Evolutionary conservation across 345 rosid species (phyloP).

Genomic region (Eucalyptus cladocalyx): DNA sequence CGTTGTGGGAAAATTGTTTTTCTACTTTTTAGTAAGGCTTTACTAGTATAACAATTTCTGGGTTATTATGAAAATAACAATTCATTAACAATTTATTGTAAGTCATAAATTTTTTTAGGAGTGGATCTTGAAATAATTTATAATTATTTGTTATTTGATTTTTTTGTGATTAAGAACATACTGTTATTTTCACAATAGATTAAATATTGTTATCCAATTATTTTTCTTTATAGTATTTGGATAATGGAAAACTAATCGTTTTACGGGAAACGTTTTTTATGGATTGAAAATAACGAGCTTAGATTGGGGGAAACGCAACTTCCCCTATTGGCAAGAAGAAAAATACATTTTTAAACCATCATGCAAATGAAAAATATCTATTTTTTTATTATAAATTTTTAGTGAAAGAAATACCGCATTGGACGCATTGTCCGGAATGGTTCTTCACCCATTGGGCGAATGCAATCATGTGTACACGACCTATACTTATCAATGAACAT

Average conservation of each 20-base stretch:
- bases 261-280: background rate
- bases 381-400: background rate
- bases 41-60: too few relatives aligned
- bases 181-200: too few relatives aligned
- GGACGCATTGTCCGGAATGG: background rate
- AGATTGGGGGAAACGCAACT: background rate
- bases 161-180: accelerated
- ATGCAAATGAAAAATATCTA: background rate
- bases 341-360: background rate
- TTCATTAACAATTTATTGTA: too few relatives aligned
- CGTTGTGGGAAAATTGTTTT: background rate
- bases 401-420: background rate
- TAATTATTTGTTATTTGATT: too few relatives aligned
- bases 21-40: background rate
- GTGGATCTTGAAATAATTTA: too few relatives aligned
- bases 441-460: background rate
- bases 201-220: too few relatives aligned
- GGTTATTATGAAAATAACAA: too few relatives aligned
- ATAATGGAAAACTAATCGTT: background rate
- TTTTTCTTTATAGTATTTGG: background rate
- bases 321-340: background rate
- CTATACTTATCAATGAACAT: background rate
- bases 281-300: background rate
- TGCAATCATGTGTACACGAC: background rate
- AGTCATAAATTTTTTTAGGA: too few relatives aligned